phyloP scores from a whole-genome alignment of 2,329 filamentous ascomycete species.

The Boeremia lycopersici region DNA sequence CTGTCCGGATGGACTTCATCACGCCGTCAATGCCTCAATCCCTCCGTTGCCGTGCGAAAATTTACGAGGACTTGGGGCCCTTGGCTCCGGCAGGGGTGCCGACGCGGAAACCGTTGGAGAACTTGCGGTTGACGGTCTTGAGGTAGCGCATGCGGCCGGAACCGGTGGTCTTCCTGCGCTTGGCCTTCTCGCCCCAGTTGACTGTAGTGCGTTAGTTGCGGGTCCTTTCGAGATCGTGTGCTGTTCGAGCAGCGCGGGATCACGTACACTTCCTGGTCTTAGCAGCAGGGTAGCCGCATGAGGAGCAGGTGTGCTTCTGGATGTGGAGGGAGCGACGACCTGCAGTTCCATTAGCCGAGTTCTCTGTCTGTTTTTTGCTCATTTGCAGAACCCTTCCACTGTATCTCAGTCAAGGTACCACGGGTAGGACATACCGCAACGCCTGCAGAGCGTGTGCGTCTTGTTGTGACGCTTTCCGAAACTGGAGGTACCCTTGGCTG shows the following conservation, averaged over 20 bases:
- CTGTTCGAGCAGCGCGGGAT: conserved; percentile 11
- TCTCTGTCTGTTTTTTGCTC: conserved; percentile 15
- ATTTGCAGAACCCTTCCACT: conserved; percentile 20
- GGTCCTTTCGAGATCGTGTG: conserved; percentile 9
- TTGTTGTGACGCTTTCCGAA: conserved; percentile 92
- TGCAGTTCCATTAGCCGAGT: conserved; percentile 51
- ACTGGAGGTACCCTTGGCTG: conserved; percentile 74
- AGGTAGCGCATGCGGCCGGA: conserved; percentile 96
- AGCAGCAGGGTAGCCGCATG: conserved; percentile 95
- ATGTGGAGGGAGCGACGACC: conserved; percentile 97
- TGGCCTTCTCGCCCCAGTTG: conserved; percentile 99
- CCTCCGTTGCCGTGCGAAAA: conserved; percentile 20
- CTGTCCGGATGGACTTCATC: conserved; percentile 34
- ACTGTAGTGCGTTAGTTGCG: conserved; percentile 60
- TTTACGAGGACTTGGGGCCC: conserved; percentile 58
- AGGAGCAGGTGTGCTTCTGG: conserved; percentile 98
- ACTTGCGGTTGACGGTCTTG: conserved; percentile 88
- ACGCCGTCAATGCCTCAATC: conserved; percentile 29
- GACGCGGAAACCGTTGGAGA: conserved; percentile 97
- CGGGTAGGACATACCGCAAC: conserved; percentile 78
- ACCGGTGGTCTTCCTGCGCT: conserved; percentile 99
- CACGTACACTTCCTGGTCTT: conserved; percentile 98
- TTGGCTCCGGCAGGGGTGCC: conserved; percentile 85
- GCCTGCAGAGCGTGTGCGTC: conserved; percentile 97
- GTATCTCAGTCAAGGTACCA: conserved; percentile 21